Evolutionary conservation across 768 basidiomycete genomes (phyloP).

Genomic region (Amanita phalloides): DNA sequence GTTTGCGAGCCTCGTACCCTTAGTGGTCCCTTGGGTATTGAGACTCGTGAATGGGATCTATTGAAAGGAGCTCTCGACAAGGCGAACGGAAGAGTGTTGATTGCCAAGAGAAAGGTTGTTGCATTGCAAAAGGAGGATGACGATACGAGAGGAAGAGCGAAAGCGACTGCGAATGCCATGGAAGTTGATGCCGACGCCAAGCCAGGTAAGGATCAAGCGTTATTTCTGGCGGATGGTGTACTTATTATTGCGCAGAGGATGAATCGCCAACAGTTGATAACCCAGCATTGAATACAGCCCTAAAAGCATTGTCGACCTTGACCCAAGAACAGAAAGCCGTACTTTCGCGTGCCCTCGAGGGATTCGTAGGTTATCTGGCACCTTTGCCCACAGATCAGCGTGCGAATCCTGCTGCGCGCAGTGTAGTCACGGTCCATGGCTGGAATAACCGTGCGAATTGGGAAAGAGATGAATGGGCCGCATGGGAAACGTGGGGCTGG

Average conservation of each 20-base stretch:
- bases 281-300: constrained; percentile 55
- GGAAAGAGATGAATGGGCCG: constrained; percentile 67
- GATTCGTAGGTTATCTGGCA: constrained; percentile 60
- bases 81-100: constrained; percentile 78
- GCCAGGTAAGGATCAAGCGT: constrained; percentile 23
- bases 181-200: constrained; percentile 62
- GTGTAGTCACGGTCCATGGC: constrained; percentile 50
- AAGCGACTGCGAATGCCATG: constrained; percentile 55
- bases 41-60: constrained; percentile 77
- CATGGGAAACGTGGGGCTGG: constrained; percentile 89
- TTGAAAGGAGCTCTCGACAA: constrained; percentile 80
- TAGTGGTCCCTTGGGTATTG: constrained; percentile 31
- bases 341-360: constrained; percentile 60
- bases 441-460: constrained; percentile 67
- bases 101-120: constrained; percentile 64
- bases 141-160: constrained; percentile 66
- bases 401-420: constrained; percentile 40
- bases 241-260: constrained; percentile 18
- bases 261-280: constrained; percentile 39
- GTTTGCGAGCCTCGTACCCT: constrained; percentile 26
- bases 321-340: constrained; percentile 70
- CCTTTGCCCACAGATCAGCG: constrained; percentile 27
- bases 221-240: background rate
- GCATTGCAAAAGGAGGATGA: constrained; percentile 83
- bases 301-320: constrained; percentile 67